Conservation (phyloP, 164 flowering plant species). For the Vitis riparia region DNA sequence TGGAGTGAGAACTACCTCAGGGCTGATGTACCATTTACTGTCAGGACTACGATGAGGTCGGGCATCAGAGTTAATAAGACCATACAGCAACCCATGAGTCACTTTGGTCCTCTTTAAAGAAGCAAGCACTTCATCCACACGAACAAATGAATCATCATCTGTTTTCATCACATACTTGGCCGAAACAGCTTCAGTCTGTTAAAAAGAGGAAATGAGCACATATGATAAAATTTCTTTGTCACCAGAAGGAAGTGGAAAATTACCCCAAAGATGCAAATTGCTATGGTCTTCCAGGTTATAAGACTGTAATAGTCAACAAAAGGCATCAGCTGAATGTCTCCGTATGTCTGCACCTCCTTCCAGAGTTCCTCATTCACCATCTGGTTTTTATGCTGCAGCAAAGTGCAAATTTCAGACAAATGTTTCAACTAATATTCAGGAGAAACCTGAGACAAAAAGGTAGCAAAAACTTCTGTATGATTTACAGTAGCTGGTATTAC, state of each 20-base stretch:
- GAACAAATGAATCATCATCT: constrained; percentile 99
- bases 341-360: constrained; percentile 89
- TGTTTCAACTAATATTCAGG: too few species aligned
- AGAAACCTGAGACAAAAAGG: too few species aligned
- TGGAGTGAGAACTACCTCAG: constrained; percentile 50
- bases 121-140: constrained; percentile 80
- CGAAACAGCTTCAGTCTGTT: constrained; percentile 78
- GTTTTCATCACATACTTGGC: constrained; percentile 97
- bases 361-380: constrained; percentile 94
- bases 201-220: constrained; percentile 23
- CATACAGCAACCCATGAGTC: constrained; percentile 74
- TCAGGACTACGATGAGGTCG: constrained; percentile 76
- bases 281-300: constrained; percentile 96
- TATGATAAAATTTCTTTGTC: constrained; percentile 10
- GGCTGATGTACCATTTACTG: constrained; percentile 93
- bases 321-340: constrained; percentile 94
- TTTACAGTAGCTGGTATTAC: too few species aligned
- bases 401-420: too few species aligned
- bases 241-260: constrained; percentile 16
- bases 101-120: constrained; percentile 55
- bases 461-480: too few species aligned
- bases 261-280: constrained; percentile 98
- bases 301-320: constrained; percentile 95
- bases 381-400: constrained; percentile 84
- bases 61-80: constrained; percentile 85